Evolutionary conservation across 2,329 filamentous ascomycete species (phyloP), one percentile per base, ranked within the genome.

Genomic region (Immersiporthe knoxdaviesiana): DNA sequence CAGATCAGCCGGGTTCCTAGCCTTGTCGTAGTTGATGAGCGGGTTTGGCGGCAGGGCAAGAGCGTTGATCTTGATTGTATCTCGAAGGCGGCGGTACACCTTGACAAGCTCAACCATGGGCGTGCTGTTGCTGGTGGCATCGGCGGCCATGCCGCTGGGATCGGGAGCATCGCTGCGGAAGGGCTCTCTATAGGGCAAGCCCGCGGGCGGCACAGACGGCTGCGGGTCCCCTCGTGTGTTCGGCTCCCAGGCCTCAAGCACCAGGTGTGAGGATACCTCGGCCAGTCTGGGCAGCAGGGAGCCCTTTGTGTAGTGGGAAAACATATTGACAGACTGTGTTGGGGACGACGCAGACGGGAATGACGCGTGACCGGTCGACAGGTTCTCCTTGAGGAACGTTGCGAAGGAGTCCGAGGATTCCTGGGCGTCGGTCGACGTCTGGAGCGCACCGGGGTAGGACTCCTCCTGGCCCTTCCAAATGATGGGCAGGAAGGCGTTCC

Each of bases 401-500:
- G 89, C 84, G 75, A 97, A 94, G 1, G 67, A 65, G 47, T 71
- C 70, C 18, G 70, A 71, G 10, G 70, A 62, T 84, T 69, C 65
- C 60, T 71, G 70, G 2, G 37, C 27, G 24, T 71, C 78, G 24
- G 79, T 79, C 41, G 84, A 77, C 6, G 89, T 81, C 65, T 88
- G 84, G 50, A 97, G 81, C n/a, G 88, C 84, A 3, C 92, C 91
- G 0, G 93, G 90, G 71, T 94, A 93, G 1, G 90, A 88, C 76
- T 97, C 92, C 74, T 97, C 92, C 76, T 97, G 91, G 35, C 92
- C 92, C 77, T 94, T 97, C 96, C 96, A 99, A 50, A 97, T 90
- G 71, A 99, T 93, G 0, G 97, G 97, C 50, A 99, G 79, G 81
- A 99, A 99, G 0, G 93, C 88, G 77, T 99, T 99, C 2, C 96